Conservation (phyloP, 352 stramenopile species). For the Phytophthora parvispora region DNA sequence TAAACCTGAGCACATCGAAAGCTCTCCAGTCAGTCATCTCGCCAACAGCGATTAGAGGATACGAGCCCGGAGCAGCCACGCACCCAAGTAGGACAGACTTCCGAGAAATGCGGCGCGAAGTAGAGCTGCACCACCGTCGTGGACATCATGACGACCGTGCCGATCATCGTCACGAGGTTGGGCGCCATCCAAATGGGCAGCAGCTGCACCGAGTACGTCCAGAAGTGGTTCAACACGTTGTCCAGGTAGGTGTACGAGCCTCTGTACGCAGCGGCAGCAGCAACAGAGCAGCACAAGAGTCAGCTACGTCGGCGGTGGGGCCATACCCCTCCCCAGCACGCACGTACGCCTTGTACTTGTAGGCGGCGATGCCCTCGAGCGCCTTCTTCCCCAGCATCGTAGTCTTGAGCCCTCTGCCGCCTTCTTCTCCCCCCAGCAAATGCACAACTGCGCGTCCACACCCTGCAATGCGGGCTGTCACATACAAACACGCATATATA, state of each 20-base stretch:
- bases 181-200: slow-evolving; percentile 92
- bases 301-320: not conserved
- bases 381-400: slow-evolving; percentile 79
- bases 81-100: slow-evolving; percentile 73
- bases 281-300: slow-evolving; percentile 4
- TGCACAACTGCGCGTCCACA: slow-evolving; percentile 15
- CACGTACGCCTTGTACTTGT: slow-evolving; percentile 92
- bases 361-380: slow-evolving; percentile 85
- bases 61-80: not conserved
- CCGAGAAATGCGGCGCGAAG: slow-evolving; percentile 74
- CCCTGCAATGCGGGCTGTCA: not conserved
- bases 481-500: slow-evolving; percentile 6
- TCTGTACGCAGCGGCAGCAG: too few species aligned
- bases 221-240: slow-evolving; percentile 91
- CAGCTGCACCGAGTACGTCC: slow-evolving; percentile 85
- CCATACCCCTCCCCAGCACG: not conserved
- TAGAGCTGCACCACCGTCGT: slow-evolving; percentile 86
- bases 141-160: slow-evolving; percentile 80
- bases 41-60: too few species aligned
- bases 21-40: not conserved
- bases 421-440: slow-evolving; percentile 20
- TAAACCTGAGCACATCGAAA: slow-evolving; percentile 53
- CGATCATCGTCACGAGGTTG: slow-evolving; percentile 93
- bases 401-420: slow-evolving; percentile 14
- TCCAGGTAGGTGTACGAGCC: slow-evolving; percentile 91